Base-by-base conservation (phyloP, 768 basidiomycete genomes). In the Lactarius hengduanensis region DNA sequence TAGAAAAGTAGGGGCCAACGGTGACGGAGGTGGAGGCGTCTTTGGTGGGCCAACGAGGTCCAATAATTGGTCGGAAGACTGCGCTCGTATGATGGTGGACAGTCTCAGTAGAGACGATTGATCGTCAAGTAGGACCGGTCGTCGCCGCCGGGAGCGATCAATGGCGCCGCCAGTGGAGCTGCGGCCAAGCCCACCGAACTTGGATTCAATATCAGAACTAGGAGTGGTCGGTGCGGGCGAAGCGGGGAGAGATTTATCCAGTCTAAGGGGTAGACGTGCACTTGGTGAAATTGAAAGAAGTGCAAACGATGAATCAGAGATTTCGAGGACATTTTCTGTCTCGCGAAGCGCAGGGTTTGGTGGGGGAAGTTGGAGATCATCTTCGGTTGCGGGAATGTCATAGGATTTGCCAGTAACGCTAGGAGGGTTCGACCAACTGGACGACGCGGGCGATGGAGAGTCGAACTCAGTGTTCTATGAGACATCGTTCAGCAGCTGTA, bases 181-280 rank as follows among this genome's bases (percentile, higher is more conserved):
- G 41, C 67, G 68, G 41, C 40, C 50, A 7, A 65, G 68, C 1
- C 22, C 18, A 40, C 50, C 9, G 26, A 60, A 41, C 34, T 47
- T 69, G 32, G 41, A 9, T 9, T 66, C 68, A 16, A 22, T 20
- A 20, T 16, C 36, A 4, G 65, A 62, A 45, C 6, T 41, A n/a
- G 65, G 68, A 7, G 53, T 10, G 13, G 36, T 53, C 18, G 65
- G 20, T 11, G 57, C n/a, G 3, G 70, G 70, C 1, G 70, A 70
- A 6, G 62, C 71, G 36, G 65, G 63, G 16, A 67, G 55, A 26
- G 57, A 69, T 67, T 69, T 69, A 59, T 61, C 61, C 20, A 57
- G 59, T 67, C 45, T 72, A 53, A 40, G 71, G 63, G 30, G 60
- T 28, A 22, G 65, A 16, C 11, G 62, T 68, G 11, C 15, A 36